These are phyloP conservation scores for Myxozyma mucilagina DNA, from an alignment of 805 yeast genomes.

Conservation along the genomic window DNA sequence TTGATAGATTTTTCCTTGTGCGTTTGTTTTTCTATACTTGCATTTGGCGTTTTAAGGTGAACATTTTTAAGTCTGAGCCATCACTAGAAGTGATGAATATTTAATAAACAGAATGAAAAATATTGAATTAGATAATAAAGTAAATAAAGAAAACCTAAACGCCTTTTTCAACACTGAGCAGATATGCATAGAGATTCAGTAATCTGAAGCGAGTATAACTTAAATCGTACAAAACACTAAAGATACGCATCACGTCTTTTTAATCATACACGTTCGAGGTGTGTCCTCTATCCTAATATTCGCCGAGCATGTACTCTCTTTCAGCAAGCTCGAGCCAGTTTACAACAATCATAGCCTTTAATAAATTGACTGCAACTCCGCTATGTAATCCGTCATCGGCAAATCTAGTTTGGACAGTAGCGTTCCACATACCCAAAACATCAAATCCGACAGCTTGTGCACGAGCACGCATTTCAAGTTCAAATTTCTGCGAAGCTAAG, in stretches of 20 bases:
- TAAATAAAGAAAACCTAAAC: too few relatives aligned
- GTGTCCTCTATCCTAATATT: neutral
- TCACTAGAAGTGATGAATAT: too few relatives aligned
- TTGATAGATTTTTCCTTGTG: neutral
- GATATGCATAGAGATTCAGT: too few relatives aligned
- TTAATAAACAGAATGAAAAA: too few relatives aligned
- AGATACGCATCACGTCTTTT: too few relatives aligned
- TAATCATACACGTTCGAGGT: neutral
- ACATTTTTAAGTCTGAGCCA: neutral
- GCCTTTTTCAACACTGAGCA: too few relatives aligned
- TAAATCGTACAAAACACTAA: too few relatives aligned
- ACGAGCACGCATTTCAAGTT: constrained; percentile 6
- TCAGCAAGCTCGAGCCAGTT: constrained; percentile 26
- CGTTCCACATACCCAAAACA: constrained; percentile 30
- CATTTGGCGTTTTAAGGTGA: neutral
- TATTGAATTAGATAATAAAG: too few relatives aligned
- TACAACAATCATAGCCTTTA: constrained; percentile 28
- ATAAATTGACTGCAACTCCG: constrained; percentile 14
- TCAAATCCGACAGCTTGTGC: constrained; percentile 2
- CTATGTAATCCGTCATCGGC: constrained; percentile 20
- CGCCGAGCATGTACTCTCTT: neutral
- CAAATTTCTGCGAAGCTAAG: constrained; percentile 19
- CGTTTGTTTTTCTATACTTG: neutral
- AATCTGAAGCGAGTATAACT: too few relatives aligned
- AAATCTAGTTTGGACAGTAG: constrained; percentile 25